A percentile compares a stretch with the other conserved stretches of the same genome.
These are phyloP conservation scores for Lagenidium giganteum DNA, from an alignment of 352 stramenopile genomes.

Conservation along the genomic window DNA sequence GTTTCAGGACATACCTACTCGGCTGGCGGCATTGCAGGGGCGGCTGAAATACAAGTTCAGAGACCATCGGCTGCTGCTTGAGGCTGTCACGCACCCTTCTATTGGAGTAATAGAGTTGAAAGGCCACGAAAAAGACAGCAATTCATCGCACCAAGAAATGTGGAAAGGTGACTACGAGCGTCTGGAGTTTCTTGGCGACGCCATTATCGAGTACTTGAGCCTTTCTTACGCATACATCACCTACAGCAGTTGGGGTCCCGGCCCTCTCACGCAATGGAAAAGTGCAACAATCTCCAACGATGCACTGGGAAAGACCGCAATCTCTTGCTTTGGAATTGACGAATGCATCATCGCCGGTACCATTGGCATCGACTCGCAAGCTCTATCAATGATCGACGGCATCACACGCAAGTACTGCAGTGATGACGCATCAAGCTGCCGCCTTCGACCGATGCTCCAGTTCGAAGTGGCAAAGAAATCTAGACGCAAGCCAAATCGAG, in stretches of 20 bases:
- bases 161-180: conserved; percentile 87
- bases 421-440: no score
- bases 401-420: conserved; percentile 59
- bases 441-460: conserved; percentile 1
- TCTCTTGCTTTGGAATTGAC: conserved; percentile 76
- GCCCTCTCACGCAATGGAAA: conserved; percentile 79
- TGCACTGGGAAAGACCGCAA: conserved; percentile 74
- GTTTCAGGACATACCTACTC: conserved; percentile 48
- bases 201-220: conserved; percentile 87
- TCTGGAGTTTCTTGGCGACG: conserved; percentile 85
- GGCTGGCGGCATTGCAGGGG: conserved; percentile 59
- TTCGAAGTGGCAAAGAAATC: background rate
- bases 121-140: conserved; percentile 29
- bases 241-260: conserved; percentile 71
- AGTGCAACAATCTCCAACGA: conserved; percentile 84
- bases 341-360: conserved; percentile 67
- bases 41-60: conserved; percentile 79
- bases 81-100: conserved; percentile 76
- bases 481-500: no score
- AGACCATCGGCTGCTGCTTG: conserved; percentile 70
- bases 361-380: conserved; percentile 66
- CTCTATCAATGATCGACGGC: conserved; percentile 35
- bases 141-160: no score
- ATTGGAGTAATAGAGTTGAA: conserved; percentile 55
- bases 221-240: conserved; percentile 75